Conservation (phyloP, 768 basidiomycete species). For the Lactarius pseudohatsudake region DNA sequence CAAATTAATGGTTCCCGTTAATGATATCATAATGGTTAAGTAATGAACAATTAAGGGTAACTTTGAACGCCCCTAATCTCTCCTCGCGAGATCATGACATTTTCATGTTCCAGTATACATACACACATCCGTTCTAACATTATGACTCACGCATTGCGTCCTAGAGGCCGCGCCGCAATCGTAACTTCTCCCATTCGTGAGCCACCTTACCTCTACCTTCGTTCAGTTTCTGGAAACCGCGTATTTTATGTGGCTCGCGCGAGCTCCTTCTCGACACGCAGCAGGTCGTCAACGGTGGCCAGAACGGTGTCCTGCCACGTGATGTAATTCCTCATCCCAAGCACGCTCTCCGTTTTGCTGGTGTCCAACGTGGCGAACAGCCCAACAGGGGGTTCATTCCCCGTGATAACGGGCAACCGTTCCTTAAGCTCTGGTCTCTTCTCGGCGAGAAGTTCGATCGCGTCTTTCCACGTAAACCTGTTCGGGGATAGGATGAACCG, state of each 20-base stretch:
- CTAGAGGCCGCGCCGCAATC: slow-evolving; percentile 11
- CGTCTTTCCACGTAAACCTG: slow-evolving; percentile 34
- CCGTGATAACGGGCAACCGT: slow-evolving; percentile 30
- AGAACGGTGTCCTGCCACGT: slow-evolving; percentile 24
- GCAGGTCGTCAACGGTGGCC: slow-evolving; percentile 25
- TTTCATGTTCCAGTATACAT: background rate
- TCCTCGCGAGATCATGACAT: background rate
- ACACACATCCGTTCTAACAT: background rate
- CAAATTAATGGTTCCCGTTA: too few species aligned
- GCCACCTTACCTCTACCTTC: background rate
- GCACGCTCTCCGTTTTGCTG: slow-evolving; percentile 2
- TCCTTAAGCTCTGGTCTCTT: slow-evolving; percentile 32
- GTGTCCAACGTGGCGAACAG: slow-evolving; percentile 2
- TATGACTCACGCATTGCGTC: background rate
- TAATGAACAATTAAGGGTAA: too few species aligned
- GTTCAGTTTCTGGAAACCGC: background rate
- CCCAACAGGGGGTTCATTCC: background rate
- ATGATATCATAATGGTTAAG: too few species aligned
- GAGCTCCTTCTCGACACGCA: slow-evolving; percentile 21
- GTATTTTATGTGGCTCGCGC: background rate
- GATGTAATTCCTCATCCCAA: slow-evolving; percentile 22
- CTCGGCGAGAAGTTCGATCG: slow-evolving; percentile 29
- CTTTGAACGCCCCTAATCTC: too few species aligned
- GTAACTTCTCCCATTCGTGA: background rate
- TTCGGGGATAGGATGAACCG: slow-evolving; percentile 33